A percentile compares a stretch with the other conserved stretches of the same genome.
Conservation (phyloP, 345 rosid genomes). For the Geranium rotundifolium region DNA sequence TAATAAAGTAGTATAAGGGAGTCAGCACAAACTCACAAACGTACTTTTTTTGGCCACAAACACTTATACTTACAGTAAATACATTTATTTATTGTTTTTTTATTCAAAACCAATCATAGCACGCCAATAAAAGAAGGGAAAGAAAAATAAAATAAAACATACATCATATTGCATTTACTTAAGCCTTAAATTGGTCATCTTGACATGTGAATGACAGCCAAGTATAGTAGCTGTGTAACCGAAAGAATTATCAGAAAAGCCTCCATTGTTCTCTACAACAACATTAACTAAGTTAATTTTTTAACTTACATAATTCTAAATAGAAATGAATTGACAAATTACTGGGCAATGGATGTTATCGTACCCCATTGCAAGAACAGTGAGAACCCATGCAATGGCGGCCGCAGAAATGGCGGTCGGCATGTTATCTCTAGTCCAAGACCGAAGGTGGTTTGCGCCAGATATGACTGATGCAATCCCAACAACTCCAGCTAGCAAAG, state of each 20-base stretch:
- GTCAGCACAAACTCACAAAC: no score
- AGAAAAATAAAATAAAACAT: background rate
- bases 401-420: slow-evolving; percentile 20
- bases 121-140: background rate
- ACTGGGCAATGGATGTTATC: background rate
- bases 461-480: slow-evolving; percentile 15
- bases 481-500: slow-evolving; percentile 5
- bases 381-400: slow-evolving; percentile 11
- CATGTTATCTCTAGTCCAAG: slow-evolving; percentile 16
- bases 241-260: slow-evolving; percentile 82
- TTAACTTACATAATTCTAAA: no score
- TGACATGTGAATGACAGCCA: slow-evolving; percentile 47
- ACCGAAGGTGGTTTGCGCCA: slow-evolving; percentile 18
- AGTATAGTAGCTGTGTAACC: slow-evolving; percentile 65
- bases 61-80: no score
- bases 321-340: no score
- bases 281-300: background rate
- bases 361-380: slow-evolving; percentile 33
- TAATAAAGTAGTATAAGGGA: no score
- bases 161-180: background rate
- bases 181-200: slow-evolving; percentile 6
- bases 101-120: no score
- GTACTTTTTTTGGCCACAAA: no score
- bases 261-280: slow-evolving; percentile 88
- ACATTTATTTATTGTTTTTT: no score